Evolutionary conservation across 371 early-diverging fungal genomes (phyloP).

Genomic region (Encephalitozoon cuniculi): DNA sequence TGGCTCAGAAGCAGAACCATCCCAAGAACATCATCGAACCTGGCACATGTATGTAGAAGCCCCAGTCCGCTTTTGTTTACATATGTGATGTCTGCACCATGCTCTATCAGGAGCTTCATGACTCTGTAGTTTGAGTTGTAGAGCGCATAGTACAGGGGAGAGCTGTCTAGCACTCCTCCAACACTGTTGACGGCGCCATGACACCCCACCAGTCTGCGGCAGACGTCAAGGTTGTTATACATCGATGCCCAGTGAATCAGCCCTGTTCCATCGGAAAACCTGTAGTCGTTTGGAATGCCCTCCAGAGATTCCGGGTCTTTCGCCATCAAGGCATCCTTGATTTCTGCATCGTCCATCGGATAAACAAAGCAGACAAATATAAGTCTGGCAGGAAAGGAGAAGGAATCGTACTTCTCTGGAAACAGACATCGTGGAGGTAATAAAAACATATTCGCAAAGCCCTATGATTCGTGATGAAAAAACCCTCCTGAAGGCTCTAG

Average conservation of each 20-base stretch:
- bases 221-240: conserved; percentile 13
- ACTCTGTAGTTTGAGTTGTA: conserved; percentile 37
- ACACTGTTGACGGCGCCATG: background rate
- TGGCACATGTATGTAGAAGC: conserved; percentile 11
- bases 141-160: conserved; percentile 32
- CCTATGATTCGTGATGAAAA: background rate
- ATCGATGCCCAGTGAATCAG: conserved; percentile 34
- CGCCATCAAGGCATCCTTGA: background rate
- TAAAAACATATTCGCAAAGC: background rate
- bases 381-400: background rate
- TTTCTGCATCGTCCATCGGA: background rate
- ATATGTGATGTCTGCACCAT: conserved; percentile 16
- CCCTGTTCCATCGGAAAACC: conserved; percentile 21
- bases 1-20: conserved; percentile 8
- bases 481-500: background rate
- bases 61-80: background rate
- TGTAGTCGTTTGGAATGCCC: conserved; percentile 1
- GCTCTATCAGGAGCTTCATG: conserved; percentile 14
- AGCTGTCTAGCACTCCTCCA: conserved; percentile 28
- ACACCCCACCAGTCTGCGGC: background rate
- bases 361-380: background rate
- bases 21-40: conserved; percentile 18
- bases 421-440: background rate
- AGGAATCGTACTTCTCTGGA: background rate
- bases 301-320: background rate